phyloP scores from a whole-genome alignment of 192 early-diverging fungal genomes.

The Coemansia sp. region DNA sequence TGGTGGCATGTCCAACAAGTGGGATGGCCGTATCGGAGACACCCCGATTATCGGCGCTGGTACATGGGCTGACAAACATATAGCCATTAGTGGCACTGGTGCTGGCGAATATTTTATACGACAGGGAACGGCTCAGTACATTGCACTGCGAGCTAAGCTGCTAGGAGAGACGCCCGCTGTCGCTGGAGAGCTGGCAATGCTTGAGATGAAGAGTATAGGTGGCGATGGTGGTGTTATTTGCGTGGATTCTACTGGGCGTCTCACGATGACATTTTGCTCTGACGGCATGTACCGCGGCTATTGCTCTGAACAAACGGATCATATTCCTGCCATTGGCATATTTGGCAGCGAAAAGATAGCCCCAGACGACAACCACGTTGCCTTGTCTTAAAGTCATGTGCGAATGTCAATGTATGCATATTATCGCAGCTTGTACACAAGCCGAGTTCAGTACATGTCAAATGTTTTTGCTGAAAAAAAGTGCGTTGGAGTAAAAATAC shows the following conservation, averaged over 20 bases:
- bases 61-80: constrained; percentile 33
- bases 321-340: constrained; percentile 31
- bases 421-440: too few relatives aligned
- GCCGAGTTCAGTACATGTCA: too few relatives aligned
- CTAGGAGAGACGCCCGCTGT: constrained; percentile 20
- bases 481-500: not conserved
- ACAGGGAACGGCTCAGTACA: constrained; percentile 26
- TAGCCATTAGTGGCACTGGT: constrained; percentile 34
- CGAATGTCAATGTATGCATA: not conserved
- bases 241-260: constrained; percentile 14
- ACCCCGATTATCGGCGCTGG: constrained; percentile 42
- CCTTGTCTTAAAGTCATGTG: not conserved
- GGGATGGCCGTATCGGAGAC: constrained; percentile 37
- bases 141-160: constrained; percentile 22
- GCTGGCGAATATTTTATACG: constrained; percentile 37
- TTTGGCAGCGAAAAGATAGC: constrained; percentile 25
- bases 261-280: constrained; percentile 33
- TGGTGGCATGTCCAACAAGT: constrained; percentile 43
- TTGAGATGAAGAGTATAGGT: constrained; percentile 30
- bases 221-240: constrained; percentile 44
- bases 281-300: constrained; percentile 45
- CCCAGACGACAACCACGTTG: constrained; percentile 21
- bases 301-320: constrained; percentile 16
- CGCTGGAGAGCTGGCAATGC: constrained; percentile 19
- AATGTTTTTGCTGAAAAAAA: not conserved